phyloP scores from a whole-genome alignment of 202 grass and related monocot species.

The Setaria viridis region DNA sequence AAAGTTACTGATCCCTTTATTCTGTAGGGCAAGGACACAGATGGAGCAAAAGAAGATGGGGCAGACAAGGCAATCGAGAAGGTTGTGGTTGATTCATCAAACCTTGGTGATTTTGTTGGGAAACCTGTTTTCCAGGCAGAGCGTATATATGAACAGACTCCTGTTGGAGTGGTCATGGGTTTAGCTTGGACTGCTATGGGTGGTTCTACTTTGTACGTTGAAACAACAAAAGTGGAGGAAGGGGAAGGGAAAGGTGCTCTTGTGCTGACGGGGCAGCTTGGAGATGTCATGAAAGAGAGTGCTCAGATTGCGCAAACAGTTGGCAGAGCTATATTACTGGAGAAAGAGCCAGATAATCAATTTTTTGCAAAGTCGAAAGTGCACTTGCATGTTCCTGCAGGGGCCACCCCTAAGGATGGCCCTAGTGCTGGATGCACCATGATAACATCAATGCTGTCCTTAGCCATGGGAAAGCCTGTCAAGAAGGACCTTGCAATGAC shows the following conservation, averaged over 20 bases:
- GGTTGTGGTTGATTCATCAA: constrained; percentile 73
- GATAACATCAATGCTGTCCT: constrained; percentile 94
- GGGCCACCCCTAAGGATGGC: constrained; percentile 96
- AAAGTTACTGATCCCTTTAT: constrained; percentile 28
- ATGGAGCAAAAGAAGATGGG: constrained; percentile 40
- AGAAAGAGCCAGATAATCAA: constrained; percentile 67
- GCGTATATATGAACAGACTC: constrained; percentile 87
- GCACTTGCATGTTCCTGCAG: constrained; percentile 92
- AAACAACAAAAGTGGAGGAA: constrained; percentile 80
- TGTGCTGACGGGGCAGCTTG: constrained; percentile 88
- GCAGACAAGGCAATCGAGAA: constrained; percentile 60
- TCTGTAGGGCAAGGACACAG: constrained; percentile 56
- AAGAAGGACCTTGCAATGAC: constrained; percentile 96
- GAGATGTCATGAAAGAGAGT: constrained; percentile 98
- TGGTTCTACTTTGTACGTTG: constrained; percentile 88
- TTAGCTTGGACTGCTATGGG: constrained; percentile 97
- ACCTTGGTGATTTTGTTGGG: constrained; percentile 85
- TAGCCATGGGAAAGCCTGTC: constrained; percentile 82
- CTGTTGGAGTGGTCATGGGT: constrained; percentile 97
- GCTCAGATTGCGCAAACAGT: constrained; percentile 93
- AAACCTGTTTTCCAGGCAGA: constrained; percentile 97
- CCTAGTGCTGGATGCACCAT: constrained; percentile 96
- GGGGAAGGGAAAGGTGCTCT: constrained; percentile 91
- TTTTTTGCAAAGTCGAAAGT: constrained; percentile 89
- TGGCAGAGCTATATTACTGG: constrained; percentile 76